A percentile compares a stretch with the other conserved stretches of the same genome.
Evolutionary conservation across 768 basidiomycete genomes (phyloP).

Genomic region (Tubosaeta sp.): DNA sequence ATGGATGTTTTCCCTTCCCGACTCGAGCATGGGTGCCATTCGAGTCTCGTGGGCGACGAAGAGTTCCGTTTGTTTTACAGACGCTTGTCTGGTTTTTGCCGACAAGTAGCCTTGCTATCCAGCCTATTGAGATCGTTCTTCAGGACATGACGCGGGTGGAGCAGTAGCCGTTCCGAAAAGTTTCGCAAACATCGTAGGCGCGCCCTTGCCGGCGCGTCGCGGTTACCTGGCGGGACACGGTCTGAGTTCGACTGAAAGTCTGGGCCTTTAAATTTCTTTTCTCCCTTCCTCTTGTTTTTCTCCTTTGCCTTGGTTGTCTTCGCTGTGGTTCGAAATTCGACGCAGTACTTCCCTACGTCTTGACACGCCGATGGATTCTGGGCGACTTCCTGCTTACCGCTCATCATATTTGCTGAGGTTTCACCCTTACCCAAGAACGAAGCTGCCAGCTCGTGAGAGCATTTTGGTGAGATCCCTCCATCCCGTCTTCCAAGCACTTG

Average conservation of each 20-base stretch:
- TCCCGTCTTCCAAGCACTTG: conserved; percentile 6
- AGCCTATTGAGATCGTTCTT: conserved; percentile 2
- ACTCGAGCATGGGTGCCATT: too few relatives aligned
- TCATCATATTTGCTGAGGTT: conserved; percentile 27
- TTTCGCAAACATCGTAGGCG: conserved; percentile 12
- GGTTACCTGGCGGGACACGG: conserved; percentile 23
- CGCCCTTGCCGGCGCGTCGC: conserved; percentile 29
- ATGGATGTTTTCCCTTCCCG: not conserved
- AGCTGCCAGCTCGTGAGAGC: conserved; percentile 22
- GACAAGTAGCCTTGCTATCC: too few relatives aligned
- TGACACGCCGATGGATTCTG: conserved; percentile 13
- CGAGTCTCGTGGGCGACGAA: too few relatives aligned
- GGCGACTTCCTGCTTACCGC: conserved; percentile 21
- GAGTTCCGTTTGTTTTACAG: too few relatives aligned
- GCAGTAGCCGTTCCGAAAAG: conserved; percentile 14
- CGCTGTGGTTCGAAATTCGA: not conserved
- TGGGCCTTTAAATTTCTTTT: not conserved
- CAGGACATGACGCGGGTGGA: not conserved
- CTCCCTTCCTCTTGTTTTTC: not conserved
- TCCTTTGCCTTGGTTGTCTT: not conserved
- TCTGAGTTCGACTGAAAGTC: conserved; percentile 14
- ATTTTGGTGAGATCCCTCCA: conserved; percentile 15
- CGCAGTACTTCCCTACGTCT: not conserved
- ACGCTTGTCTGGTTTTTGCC: too few relatives aligned
- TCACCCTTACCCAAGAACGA: not conserved